Percentiles rank a stretch among this genome's conserved stretches.
phyloP scores from a whole-genome alignment of 495 filamentous ascomycete genomes.

The Cenococcum geophilum region DNA sequence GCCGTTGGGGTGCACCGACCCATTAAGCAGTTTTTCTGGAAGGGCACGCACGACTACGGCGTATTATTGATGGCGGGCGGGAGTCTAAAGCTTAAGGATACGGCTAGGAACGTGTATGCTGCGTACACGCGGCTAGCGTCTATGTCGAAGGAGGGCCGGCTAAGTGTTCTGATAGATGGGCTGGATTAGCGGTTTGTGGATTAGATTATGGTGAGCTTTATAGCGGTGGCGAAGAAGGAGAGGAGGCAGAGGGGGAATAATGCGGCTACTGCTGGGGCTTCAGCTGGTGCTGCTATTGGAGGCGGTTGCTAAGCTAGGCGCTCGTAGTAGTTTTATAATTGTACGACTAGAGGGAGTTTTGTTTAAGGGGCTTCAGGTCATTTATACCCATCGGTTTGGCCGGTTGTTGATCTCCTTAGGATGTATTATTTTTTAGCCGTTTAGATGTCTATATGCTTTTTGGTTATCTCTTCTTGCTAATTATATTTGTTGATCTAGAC shows the following conservation, averaged over 20 bases:
- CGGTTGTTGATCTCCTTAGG: no score
- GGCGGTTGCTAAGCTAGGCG: no score
- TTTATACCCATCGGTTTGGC: no score
- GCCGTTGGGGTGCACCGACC: neutral
- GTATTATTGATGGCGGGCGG: neutral
- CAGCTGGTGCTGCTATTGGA: neutral
- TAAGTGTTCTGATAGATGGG: neutral
- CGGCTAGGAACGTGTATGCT: neutral
- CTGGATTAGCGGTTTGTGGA: slow-evolving; percentile 1
- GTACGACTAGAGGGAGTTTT: no score
- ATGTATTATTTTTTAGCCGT: no score
- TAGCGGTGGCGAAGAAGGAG: neutral
- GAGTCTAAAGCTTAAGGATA: neutral
- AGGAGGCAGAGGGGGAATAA: neutral
- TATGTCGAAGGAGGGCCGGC: neutral
- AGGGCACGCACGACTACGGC: slow-evolving; percentile 1
- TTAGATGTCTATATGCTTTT: no score
- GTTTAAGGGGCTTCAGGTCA: no score
- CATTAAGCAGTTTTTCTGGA: neutral
- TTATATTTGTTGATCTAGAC: no score
- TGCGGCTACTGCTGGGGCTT: neutral
- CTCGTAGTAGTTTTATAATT: no score
- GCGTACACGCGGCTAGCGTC: neutral
- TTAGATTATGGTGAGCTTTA: slow-evolving; percentile 1
- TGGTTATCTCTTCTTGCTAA: no score